Evolutionary conservation across 192 early-diverging fungal genomes (phyloP), one percentile per base, ranked within the genome.

Genomic region (Helicostylum pulchrum): DNA sequence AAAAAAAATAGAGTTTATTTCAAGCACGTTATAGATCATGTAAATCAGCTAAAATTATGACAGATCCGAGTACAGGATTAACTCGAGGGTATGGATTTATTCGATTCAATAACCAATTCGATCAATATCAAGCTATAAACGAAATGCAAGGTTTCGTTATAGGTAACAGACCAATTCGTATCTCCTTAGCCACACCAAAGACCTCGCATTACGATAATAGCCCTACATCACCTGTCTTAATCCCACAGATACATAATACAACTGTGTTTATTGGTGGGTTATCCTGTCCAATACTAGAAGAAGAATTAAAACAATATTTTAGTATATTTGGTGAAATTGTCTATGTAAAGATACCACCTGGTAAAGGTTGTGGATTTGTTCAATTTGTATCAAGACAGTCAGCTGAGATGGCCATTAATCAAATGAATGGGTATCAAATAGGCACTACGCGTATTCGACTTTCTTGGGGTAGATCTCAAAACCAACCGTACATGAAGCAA

Each of bases 221-320:
- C 48, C 26, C 61, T 51, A 49, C 45, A 51, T 30, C 61, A 62
- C 61, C 61, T 36, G 48, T 47, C n/a, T 31, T 61, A 10, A 45
- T 47, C 46, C 59, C 43, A 32, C 46, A 62, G 32, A 83, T 68
- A 62, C 87, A 79, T 73, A 96, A 96, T 78, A 98, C 94, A 7
- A 98, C 96, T 6, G 91, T 98, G 30, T 98, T 98, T 80, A 93
- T 98, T 30, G 96, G 96, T 20, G 94, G 94, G 5, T 76, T 98
- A 49, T 88, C 82, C 43, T 81, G 88, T 42, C 79, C 85, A 14
- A 88, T 91, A 21, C 81, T 85, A 17, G 94, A 96, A 69, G 90
- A 94, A 54, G 96, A 98, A 48, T 81, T 98, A 61, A 72, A 83
- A 49, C 83, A 84, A 11, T 84, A 86, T 64, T 98, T 98, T 77